A percentile compares a stretch with the other conserved stretches of the same genome.
phyloP scores from a whole-genome alignment of 352 stramenopile genomes.

The Achlya hypogyna region DNA sequence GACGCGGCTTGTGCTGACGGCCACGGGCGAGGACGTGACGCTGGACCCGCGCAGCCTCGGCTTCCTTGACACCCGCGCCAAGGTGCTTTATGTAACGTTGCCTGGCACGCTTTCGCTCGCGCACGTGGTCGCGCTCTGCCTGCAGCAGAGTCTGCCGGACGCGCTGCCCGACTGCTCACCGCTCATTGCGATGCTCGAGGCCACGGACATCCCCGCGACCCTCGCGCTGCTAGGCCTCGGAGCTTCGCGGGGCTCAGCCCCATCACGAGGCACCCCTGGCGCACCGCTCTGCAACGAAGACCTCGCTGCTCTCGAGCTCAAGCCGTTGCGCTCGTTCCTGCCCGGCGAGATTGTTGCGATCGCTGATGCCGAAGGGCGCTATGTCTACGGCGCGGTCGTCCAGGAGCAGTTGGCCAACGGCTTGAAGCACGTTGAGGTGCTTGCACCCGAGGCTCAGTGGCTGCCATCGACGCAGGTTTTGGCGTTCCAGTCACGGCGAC shows the following conservation, averaged over 20 bases:
- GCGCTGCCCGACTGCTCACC: constrained; percentile 50
- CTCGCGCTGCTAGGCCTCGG: constrained; percentile 53
- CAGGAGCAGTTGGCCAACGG: constrained; percentile 31
- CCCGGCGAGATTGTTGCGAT: constrained; percentile 61
- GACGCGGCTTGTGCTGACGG: constrained; percentile 54
- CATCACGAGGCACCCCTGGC: constrained; percentile 47
- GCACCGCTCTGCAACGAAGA: constrained; percentile 45
- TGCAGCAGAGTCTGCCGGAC: constrained; percentile 60
- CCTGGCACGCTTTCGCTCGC: constrained; percentile 30
- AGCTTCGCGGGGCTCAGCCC: constrained; percentile 51
- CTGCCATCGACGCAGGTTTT: constrained; percentile 52
- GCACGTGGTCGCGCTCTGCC: constrained; percentile 50
- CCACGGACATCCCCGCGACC: constrained; percentile 36
- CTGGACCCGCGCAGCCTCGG: constrained; percentile 45
- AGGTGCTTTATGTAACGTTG: constrained; percentile 45
- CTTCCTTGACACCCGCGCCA: constrained; percentile 37
- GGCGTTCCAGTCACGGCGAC: constrained; percentile 54
- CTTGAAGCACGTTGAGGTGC: constrained; percentile 46
- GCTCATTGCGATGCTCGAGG: constrained; percentile 47
- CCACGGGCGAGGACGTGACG: constrained; percentile 46
- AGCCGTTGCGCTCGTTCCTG: constrained; percentile 56
- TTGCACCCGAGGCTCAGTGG: constrained; percentile 32
- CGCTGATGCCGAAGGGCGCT: constrained; percentile 27
- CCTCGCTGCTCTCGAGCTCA: constrained; percentile 36
- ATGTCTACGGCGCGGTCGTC: constrained; percentile 59